Evolutionary conservation across 148 eudicot species (phyloP).

Genomic region (Spergularia bocconei): DNA sequence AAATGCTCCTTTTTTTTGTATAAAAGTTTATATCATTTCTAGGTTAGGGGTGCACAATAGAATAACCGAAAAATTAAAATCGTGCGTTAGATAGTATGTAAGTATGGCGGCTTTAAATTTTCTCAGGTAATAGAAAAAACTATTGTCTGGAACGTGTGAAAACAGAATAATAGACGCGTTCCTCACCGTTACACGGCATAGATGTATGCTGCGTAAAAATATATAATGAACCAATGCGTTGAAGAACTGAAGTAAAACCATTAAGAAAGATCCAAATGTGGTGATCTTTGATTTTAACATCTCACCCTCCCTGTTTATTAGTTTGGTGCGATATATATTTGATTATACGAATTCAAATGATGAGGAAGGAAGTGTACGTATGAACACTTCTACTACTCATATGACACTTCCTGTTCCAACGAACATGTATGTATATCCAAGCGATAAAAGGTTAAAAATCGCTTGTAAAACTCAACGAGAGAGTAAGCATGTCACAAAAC

Average conservation of each 20-base stretch:
- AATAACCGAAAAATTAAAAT: no score
- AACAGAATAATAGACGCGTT: neutral
- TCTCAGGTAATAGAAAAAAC: neutral
- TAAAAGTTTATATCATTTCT: no score
- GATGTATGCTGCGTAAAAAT: neutral
- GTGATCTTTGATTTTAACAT: slow-evolving; percentile 31
- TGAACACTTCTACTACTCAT: no score
- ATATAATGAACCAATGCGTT: slow-evolving; percentile 1
- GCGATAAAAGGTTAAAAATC: no score
- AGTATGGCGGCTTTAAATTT: no score
- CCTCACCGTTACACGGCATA: slow-evolving; percentile 14
- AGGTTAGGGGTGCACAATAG: no score
- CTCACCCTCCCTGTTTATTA: slow-evolving; percentile 13
- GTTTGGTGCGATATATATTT: neutral
- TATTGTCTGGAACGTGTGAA: neutral
- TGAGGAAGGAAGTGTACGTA: neutral
- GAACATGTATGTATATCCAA: no score
- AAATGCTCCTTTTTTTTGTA: no score
- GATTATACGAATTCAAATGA: slow-evolving; percentile 3
- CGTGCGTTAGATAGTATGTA: no score
- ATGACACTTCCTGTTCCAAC: no score
- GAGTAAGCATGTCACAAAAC: no score
- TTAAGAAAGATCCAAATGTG: slow-evolving; percentile 22
- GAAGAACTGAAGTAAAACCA: slow-evolving; percentile 17
- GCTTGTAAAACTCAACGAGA: no score